phyloP scores from a whole-genome alignment of 108 stramenopile species.

The Nitzschia sp. region DNA sequence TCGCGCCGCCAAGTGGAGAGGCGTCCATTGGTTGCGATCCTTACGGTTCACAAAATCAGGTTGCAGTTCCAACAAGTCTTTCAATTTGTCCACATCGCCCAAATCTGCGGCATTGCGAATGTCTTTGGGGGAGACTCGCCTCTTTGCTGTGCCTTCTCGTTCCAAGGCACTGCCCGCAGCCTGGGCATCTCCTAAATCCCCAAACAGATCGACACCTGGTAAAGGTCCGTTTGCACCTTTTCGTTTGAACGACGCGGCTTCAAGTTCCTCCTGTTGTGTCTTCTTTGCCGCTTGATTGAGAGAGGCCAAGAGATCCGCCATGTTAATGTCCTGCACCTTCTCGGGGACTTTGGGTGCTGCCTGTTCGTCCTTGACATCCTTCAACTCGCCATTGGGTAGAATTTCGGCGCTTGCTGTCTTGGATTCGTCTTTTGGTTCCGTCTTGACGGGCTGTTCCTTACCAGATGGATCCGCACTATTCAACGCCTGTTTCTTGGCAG shows the following conservation, averaged over 20 bases:
- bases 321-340: constrained; percentile 16
- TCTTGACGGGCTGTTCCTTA: neutral
- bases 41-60: constrained; percentile 26
- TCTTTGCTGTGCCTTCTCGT: constrained; percentile 14
- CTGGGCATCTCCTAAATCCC: neutral
- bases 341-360: neutral
- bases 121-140: constrained; percentile 31
- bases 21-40: constrained; percentile 40
- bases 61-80: neutral
- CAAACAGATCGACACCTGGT: too few relatives aligned
- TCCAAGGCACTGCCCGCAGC: neutral
- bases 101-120: constrained; percentile 32
- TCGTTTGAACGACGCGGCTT: neutral
- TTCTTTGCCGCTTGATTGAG: constrained; percentile 13
- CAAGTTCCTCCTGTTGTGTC: neutral
- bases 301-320: constrained; percentile 30
- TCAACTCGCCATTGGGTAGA: neutral
- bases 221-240: neutral
- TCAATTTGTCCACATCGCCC: constrained; percentile 18
- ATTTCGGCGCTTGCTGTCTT: neutral
- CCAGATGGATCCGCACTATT: neutral
- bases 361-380: neutral
- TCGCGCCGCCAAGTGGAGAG: constrained; percentile 32
- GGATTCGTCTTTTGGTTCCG: neutral
- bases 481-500: neutral